Conservation (phyloP, 2,329 filamentous ascomycete species). For the Colletotrichum sp. region DNA sequence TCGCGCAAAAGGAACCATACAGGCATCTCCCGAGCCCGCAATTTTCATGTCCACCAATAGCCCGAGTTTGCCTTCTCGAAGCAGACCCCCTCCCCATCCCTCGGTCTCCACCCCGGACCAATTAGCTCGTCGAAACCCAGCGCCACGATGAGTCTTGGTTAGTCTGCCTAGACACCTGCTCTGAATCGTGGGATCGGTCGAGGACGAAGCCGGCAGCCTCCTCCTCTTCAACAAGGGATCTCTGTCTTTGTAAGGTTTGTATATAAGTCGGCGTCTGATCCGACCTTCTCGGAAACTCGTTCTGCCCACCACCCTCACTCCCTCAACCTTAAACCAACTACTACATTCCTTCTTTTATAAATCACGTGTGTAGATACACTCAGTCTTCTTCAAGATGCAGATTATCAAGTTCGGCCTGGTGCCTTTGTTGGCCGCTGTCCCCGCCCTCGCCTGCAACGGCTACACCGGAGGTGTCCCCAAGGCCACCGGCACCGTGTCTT, state of each 20-base stretch:
- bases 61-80: neutral
- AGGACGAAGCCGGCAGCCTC: neutral
- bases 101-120: neutral
- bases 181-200: neutral
- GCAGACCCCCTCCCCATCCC: neutral
- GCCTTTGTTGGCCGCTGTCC: conserved; percentile 28
- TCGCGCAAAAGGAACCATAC: neutral
- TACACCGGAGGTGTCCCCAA: conserved; percentile 34
- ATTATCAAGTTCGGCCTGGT: conserved; percentile 24
- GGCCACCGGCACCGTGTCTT: conserved; percentile 29
- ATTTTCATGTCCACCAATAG: neutral
- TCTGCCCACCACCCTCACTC: neutral
- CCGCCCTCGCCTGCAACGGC: conserved; percentile 33
- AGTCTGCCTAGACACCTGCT: neutral
- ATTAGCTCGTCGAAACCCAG: neutral
- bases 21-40: neutral
- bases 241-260: neutral
- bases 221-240: neutral
- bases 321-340: conserved; percentile 2
- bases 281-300: neutral
- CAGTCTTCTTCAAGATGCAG: conserved; percentile 1
- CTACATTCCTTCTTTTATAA: neutral
- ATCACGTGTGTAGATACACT: neutral
- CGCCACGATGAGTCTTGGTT: neutral
- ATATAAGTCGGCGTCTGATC: conserved; percentile 1